Evolutionary conservation across 768 basidiomycete species (phyloP).

Genomic region (Tylopilus subfusipes): DNA sequence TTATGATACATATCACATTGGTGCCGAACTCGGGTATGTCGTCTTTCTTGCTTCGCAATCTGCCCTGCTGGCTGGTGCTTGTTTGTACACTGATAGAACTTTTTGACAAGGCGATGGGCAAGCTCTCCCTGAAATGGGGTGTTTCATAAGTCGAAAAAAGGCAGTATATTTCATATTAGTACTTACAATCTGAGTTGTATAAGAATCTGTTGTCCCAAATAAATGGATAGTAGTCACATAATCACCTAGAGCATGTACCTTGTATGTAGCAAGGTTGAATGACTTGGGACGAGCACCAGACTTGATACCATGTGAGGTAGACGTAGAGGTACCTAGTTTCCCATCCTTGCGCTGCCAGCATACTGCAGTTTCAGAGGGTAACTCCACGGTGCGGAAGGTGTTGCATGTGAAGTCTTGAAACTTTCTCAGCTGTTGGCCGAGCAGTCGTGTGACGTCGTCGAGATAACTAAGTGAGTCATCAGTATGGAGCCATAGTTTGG

Average conservation of each 20-base stretch:
- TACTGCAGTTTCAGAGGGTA: constrained; percentile 1
- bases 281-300: no score
- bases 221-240: no score
- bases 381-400: constrained; percentile 24
- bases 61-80: constrained; percentile 11
- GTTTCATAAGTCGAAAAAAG: no score
- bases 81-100: constrained; percentile 25
- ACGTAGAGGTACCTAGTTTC: no score
- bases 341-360: no score
- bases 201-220: no score
- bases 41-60: constrained; percentile 13
- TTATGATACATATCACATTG: not conserved
- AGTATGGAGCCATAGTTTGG: not conserved
- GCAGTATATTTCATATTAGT: no score
- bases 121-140: constrained; percentile 34
- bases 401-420: constrained; percentile 19
- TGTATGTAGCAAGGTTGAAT: no score
- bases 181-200: no score
- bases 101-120: constrained; percentile 31
- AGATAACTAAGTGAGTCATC: not conserved
- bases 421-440: not conserved
- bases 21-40: not conserved
- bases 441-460: not conserved
- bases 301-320: no score
- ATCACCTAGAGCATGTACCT: no score